Evolutionary conservation across 177 flowering plant species (phyloP), one percentile per base, ranked within the genome.

Genomic region (Vitis hybrid): DNA sequence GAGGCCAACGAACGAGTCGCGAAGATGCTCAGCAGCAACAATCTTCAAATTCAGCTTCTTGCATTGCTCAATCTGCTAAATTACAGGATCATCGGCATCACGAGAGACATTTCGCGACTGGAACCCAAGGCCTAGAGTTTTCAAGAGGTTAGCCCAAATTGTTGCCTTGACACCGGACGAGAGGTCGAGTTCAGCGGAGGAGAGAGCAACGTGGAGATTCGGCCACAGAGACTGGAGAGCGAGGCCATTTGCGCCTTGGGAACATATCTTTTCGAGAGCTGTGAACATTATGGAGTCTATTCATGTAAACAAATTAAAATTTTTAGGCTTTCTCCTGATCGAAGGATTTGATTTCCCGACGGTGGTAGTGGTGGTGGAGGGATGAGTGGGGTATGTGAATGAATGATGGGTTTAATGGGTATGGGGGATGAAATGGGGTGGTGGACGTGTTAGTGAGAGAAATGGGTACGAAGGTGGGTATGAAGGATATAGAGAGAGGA

Each of bases 181-280:
- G 66, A 81, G 85, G 66, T 76, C 72, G 51, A 90, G 85, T 74
- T 80, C 80, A 29, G 81, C 39, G 65, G 80, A 33, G 60, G 87
- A 66, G 70, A 80, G 75, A 1, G 74, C 15, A 1, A 70, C 64
- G 9, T n/a, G 68, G 70, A 93, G 84, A 29, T 65, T 73, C 5
- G 83, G 65, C 91, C 92, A 95, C 22, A 93, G 82, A 14, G 73
- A 66, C 1, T 65, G 8, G 67, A 93, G 70, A 1, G 76, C n/a
- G 57, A 92, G 18, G 1, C 99, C 99, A 22, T 53, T 39, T 10
- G 72, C 49, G 18, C 90, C 86, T 33, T 73, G 73, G 6, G 80
- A 71, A 76, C 97, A 92, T 33, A 93, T 82, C 70, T 92, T 97
- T 68, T 89, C 92, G 13, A 93, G 73, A 1, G 95, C 95, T 1